A percentile compares a stretch with the other conserved stretches of the same genome.
phyloP scores from a whole-genome alignment of 805 yeast species.

The Ogataea methanolica region DNA sequence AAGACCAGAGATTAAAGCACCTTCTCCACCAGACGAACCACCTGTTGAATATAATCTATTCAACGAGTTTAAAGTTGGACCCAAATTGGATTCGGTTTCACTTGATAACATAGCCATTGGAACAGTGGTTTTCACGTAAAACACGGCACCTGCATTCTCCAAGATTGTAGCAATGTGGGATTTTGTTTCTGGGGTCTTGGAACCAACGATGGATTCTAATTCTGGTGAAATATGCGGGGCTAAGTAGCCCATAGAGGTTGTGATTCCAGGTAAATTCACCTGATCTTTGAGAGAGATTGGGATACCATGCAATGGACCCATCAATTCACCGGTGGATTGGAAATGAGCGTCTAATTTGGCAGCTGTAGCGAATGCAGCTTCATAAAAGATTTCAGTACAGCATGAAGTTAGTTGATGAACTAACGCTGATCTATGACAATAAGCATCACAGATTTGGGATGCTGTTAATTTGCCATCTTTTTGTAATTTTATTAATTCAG shows the following conservation, averaged over 20 bases:
- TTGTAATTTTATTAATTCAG: slow-evolving; percentile 23
- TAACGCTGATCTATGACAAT: slow-evolving; percentile 38
- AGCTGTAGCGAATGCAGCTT: slow-evolving; percentile 37
- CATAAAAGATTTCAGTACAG: slow-evolving; percentile 38
- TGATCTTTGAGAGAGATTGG: slow-evolving; percentile 46
- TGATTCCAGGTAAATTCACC: slow-evolving; percentile 33
- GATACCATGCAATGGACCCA: slow-evolving; percentile 42
- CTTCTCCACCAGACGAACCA: slow-evolving; percentile 46
- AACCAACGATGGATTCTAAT: slow-evolving; percentile 19
- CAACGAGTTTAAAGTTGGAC: slow-evolving; percentile 33
- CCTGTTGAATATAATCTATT: slow-evolving; percentile 36
- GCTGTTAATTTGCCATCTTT: slow-evolving; percentile 30
- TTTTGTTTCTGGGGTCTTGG: slow-evolving; percentile 27
- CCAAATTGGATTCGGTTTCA: slow-evolving; percentile 36
- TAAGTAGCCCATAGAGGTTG: slow-evolving; percentile 38
- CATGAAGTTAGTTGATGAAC: slow-evolving; percentile 41
- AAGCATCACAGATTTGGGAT: slow-evolving; percentile 34
- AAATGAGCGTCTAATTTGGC: slow-evolving; percentile 34
- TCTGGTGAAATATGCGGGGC: slow-evolving; percentile 29
- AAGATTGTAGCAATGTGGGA: slow-evolving; percentile 30
- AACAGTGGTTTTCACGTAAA: slow-evolving; percentile 39
- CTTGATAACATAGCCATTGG: slow-evolving; percentile 41
- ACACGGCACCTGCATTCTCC: slow-evolving; percentile 36
- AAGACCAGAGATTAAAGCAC: slow-evolving; percentile 28
- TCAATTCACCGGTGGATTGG: slow-evolving; percentile 28